These are phyloP conservation scores for Yamadazyma sp. DNA, from an alignment of 805 yeast genomes.

Conservation along the genomic window DNA sequence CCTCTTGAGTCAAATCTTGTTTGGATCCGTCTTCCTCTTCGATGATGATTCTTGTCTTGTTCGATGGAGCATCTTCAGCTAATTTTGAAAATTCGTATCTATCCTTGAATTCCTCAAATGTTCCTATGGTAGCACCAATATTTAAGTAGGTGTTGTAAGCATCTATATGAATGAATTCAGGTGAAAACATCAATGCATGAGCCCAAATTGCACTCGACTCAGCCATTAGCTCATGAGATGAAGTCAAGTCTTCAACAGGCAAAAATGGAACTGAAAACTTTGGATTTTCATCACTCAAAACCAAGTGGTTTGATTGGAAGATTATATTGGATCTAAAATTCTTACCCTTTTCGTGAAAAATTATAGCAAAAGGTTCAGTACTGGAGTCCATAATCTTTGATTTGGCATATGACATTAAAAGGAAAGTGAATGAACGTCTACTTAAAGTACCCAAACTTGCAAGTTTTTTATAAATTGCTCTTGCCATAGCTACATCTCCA, in stretches of 20 bases:
- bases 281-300: conserved; percentile 1
- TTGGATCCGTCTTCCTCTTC: conserved; percentile 14
- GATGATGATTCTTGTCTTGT: conserved; percentile 9
- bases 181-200: conserved; percentile 43
- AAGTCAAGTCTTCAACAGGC: conserved; percentile 48
- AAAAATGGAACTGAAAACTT: conserved; percentile 59
- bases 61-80: conserved; percentile 6
- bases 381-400: conserved; percentile 13
- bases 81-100: conserved; percentile 22
- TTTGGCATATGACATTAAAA: conserved; percentile 50
- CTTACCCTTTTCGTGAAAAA: conserved; percentile 44
- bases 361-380: conserved; percentile 21
- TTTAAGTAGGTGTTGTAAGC: conserved; percentile 52
- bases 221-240: conserved; percentile 47
- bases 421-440: conserved; percentile 41
- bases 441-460: conserved; percentile 31
- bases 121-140: conserved; percentile 38
- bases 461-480: conserved; percentile 61
- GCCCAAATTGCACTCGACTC: conserved; percentile 81
- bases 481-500: conserved; percentile 69
- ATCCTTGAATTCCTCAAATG: conserved; percentile 30
- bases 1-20: not conserved
- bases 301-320: not conserved
- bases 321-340: conserved; percentile 46
- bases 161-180: conserved; percentile 39